A percentile compares a stretch with the other conserved stretches of the same genome.
These are phyloP conservation scores for Brasenia schreberi DNA, from an alignment of 164 flowering plant species.

Conservation along the genomic window DNA sequence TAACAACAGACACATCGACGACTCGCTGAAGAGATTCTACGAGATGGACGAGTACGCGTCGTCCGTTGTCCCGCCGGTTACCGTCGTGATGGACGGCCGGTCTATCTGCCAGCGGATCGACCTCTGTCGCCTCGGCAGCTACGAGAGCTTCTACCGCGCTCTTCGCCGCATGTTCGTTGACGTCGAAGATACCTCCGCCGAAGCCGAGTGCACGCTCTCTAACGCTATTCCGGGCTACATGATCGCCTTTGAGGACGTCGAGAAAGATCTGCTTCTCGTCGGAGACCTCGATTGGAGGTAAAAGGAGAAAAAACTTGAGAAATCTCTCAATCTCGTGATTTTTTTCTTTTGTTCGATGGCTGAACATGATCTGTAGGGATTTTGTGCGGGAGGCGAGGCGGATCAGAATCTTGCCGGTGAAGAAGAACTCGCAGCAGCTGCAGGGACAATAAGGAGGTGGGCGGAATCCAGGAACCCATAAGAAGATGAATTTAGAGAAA, in stretches of 20 bases:
- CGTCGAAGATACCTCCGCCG: slow-evolving; percentile 7
- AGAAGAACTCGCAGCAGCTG: slow-evolving; percentile 37
- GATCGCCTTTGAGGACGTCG: slow-evolving; percentile 79
- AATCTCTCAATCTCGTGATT: neutral
- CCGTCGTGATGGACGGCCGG: slow-evolving; percentile 74
- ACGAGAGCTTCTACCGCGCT: slow-evolving; percentile 53
- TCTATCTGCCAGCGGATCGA: slow-evolving; percentile 76
- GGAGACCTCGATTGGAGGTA: slow-evolving; percentile 88
- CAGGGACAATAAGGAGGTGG: neutral
- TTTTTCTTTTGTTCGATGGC: neutral
- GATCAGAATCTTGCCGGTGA: slow-evolving; percentile 60
- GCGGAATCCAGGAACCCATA: neutral
- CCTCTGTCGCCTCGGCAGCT: slow-evolving; percentile 53
- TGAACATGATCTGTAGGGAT: slow-evolving; percentile 28
- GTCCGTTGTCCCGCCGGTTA: slow-evolving; percentile 53
- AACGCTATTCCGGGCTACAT: slow-evolving; percentile 74
- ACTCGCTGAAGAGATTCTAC: slow-evolving; percentile 1
- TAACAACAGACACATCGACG: neutral
- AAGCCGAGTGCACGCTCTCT: slow-evolving; percentile 30
- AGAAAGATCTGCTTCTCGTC: slow-evolving; percentile 75
- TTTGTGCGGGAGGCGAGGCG: slow-evolving; percentile 74
- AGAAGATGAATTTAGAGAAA: too few relatives aligned
- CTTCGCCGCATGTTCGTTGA: slow-evolving; percentile 57
- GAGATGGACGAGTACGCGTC: slow-evolving; percentile 26
- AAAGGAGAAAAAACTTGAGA: neutral